A percentile compares a stretch with the other conserved stretches of the same genome.
Conservation (phyloP, 768 basidiomycete genomes). For the Symmetrospora coprosmae region DNA sequence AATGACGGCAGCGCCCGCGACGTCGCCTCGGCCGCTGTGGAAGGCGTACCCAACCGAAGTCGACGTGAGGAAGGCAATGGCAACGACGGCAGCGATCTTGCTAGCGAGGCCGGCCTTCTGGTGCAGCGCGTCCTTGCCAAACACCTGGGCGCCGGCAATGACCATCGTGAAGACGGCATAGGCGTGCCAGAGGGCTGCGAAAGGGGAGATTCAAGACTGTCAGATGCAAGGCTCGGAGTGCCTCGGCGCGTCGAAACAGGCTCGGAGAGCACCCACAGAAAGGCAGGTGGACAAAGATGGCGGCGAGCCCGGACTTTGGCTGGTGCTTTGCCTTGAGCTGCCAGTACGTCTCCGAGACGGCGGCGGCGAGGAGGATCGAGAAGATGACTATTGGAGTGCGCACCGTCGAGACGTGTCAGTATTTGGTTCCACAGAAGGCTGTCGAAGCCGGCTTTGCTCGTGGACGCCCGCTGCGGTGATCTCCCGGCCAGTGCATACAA, state of each 20-base stretch:
- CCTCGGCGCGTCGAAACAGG: constrained; percentile 57
- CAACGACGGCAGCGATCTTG: constrained; percentile 72
- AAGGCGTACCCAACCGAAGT: constrained; percentile 66
- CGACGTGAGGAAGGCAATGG: constrained; percentile 20
- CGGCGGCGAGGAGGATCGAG: constrained; percentile 68
- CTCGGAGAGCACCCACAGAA: constrained; percentile 49
- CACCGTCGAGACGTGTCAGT: constrained; percentile 28
- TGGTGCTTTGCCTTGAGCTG: constrained; percentile 73
- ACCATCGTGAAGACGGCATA: constrained; percentile 58
- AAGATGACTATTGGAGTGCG: constrained; percentile 83
- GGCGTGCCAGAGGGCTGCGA: constrained; percentile 23
- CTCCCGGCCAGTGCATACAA: too few relatives aligned
- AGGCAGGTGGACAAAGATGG: constrained; percentile 75
- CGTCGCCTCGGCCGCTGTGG: constrained; percentile 73
- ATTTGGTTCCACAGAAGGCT: too few relatives aligned
- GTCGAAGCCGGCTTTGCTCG: too few relatives aligned
- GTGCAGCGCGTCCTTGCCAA: constrained; percentile 58
- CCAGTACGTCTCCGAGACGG: constrained; percentile 50
- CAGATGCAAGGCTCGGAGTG: neutral
- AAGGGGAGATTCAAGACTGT: neutral
- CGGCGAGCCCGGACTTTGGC: constrained; percentile 44
- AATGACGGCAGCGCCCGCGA: constrained; percentile 81
- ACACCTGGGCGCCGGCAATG: constrained; percentile 71
- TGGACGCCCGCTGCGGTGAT: too few relatives aligned
- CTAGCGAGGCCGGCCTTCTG: constrained; percentile 70